These are phyloP conservation scores for Penicillium chermesinum DNA, from an alignment of 495 filamentous ascomycete species.

Conservation along the genomic window DNA sequence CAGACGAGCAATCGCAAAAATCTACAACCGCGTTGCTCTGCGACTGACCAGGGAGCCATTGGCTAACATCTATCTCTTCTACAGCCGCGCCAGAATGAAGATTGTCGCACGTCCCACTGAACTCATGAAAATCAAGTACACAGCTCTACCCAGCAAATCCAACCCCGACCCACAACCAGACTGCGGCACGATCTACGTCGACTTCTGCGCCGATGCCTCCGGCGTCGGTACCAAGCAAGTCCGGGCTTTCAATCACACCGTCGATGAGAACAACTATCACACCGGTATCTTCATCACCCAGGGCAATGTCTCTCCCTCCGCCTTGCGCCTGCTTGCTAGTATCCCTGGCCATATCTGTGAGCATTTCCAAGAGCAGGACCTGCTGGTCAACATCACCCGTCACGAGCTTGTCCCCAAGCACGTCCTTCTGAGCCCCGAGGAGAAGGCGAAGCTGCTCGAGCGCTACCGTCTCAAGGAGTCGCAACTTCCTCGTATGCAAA, in stretches of 20 bases:
- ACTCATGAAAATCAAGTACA: slow-evolving; percentile 79
- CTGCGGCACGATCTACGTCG: slow-evolving; percentile 86
- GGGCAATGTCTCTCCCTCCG: slow-evolving; percentile 75
- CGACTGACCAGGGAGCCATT: too few species aligned
- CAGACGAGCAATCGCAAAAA: neutral
- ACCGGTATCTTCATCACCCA: slow-evolving; percentile 84
- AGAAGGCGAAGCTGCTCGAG: slow-evolving; percentile 77
- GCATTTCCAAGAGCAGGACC: slow-evolving; percentile 89
- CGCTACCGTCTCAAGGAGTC: slow-evolving; percentile 95
- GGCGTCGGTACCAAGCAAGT: slow-evolving; percentile 85
- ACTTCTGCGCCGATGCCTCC: slow-evolving; percentile 71
- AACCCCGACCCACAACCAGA: slow-evolving; percentile 63
- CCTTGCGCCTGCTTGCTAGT: slow-evolving; percentile 63
- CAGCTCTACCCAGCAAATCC: slow-evolving; percentile 54
- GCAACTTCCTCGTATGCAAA: slow-evolving; percentile 87
- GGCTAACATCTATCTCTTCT: slow-evolving; percentile 4
- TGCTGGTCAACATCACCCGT: slow-evolving; percentile 96
- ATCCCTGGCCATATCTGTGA: slow-evolving; percentile 77
- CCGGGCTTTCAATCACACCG: slow-evolving; percentile 77
- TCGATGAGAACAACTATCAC: slow-evolving; percentile 70
- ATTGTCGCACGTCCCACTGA: slow-evolving; percentile 79
- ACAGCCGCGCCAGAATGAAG: slow-evolving; percentile 74
- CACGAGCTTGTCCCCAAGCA: slow-evolving; percentile 97
- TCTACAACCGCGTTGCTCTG: too few species aligned
- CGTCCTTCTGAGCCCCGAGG: slow-evolving; percentile 79